phyloP scores from a whole-genome alignment of 441 rosid species.

The Erysimum cheiri region DNA sequence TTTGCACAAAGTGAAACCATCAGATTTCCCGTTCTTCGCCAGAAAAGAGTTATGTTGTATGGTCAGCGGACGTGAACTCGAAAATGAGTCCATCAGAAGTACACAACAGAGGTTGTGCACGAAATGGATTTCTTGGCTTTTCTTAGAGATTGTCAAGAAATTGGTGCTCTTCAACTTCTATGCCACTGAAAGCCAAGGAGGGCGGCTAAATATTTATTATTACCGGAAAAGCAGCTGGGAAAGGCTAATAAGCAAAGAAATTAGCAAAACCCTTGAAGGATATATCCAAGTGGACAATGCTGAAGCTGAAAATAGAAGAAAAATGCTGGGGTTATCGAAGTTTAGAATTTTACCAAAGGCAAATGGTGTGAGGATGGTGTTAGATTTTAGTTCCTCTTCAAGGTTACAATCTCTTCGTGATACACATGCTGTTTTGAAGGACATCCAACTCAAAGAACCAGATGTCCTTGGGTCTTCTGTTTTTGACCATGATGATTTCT shows the following conservation, averaged over 20 bases:
- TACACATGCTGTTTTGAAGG: slow-evolving; percentile 74
- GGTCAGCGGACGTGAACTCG: slow-evolving; percentile 23
- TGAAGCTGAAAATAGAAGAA: slow-evolving; percentile 50
- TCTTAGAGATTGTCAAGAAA: slow-evolving; percentile 70
- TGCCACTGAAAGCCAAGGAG: slow-evolving; percentile 80
- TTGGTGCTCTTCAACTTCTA: slow-evolving; percentile 78
- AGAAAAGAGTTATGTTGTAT: slow-evolving; percentile 46
- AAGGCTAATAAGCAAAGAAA: slow-evolving; percentile 51
- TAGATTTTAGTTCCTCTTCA: slow-evolving; percentile 70
- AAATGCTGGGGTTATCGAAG: slow-evolving; percentile 71
- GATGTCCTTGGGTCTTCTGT: slow-evolving; percentile 80
- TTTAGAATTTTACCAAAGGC: slow-evolving; percentile 76
- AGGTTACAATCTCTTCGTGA: slow-evolving; percentile 64
- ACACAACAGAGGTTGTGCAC: slow-evolving; percentile 48
- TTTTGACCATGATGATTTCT: slow-evolving; percentile 84
- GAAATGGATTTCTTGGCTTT: slow-evolving; percentile 89
- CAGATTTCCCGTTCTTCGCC: slow-evolving; percentile 59
- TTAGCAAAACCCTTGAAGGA: slow-evolving; percentile 50
- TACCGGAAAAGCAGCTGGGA: slow-evolving; percentile 79
- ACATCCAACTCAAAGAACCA: slow-evolving; percentile 69
- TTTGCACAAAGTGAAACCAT: slow-evolving; percentile 64
- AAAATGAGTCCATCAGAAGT: slow-evolving; percentile 32
- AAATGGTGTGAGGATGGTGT: slow-evolving; percentile 72
- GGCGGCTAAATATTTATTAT: slow-evolving; percentile 65
- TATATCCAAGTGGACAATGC: slow-evolving; percentile 51